Conservation (phyloP, 768 basidiomycete species). For the Chalciporus sphaerocephalus region DNA sequence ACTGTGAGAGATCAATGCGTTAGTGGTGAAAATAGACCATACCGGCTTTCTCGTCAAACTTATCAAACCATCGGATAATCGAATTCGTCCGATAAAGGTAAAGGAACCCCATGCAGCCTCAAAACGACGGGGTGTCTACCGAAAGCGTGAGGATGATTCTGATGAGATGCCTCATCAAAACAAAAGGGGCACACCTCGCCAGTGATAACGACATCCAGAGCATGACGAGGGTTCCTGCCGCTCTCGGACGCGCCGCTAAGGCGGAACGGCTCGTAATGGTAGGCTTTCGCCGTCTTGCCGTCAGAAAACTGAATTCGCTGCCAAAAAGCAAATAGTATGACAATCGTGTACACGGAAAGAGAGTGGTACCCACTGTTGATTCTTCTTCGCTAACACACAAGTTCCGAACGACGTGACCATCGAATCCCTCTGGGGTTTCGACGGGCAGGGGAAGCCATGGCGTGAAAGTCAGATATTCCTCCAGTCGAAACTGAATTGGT, state of each 20-base stretch:
- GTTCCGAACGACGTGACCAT: conserved; percentile 22
- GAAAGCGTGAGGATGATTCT: conserved; percentile 26
- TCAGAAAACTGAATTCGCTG: conserved; percentile 27
- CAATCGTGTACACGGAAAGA: conserved; percentile 13
- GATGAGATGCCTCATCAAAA: conserved; percentile 15
- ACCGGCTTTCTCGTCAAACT: conserved; percentile 61
- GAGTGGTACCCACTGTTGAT: conserved; percentile 23
- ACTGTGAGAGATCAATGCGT: neutral
- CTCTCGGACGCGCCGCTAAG: conserved; percentile 26
- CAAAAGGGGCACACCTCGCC: conserved; percentile 29
- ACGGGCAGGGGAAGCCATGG: conserved; percentile 35
- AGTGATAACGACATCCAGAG: conserved; percentile 35
- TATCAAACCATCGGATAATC: conserved; percentile 53
- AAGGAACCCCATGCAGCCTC: conserved; percentile 67
- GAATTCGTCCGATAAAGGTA: conserved; percentile 54
- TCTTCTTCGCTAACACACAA: conserved; percentile 19
- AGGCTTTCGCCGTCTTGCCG: conserved; percentile 20
- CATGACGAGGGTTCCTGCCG: conserved; percentile 26
- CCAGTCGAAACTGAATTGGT: conserved; percentile 48
- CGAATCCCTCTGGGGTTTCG: conserved; percentile 16
- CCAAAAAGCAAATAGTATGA: conserved; percentile 14
- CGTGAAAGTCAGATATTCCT: conserved; percentile 42
- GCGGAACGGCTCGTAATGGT: conserved; percentile 31
- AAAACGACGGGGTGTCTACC: conserved; percentile 49
- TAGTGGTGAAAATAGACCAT: conserved; percentile 19